phyloP scores from a whole-genome alignment of 2,329 filamentous ascomycete genomes.

The Botrytis deweyae region DNA sequence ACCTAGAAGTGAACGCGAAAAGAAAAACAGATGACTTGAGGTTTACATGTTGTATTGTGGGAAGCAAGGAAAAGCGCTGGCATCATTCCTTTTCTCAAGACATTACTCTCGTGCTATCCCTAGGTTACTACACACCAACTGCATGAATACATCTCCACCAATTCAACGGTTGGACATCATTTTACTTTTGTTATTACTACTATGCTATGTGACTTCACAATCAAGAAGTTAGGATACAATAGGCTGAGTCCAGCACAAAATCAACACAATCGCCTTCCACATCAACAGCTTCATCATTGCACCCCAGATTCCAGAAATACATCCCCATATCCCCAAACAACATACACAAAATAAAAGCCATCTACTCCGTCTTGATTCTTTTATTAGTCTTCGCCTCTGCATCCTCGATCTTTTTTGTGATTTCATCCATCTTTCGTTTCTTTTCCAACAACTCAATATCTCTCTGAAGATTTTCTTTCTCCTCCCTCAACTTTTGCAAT shows the following conservation, averaged over 20 bases:
- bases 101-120: background rate
- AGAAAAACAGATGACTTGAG: background rate
- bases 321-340: background rate
- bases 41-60: background rate
- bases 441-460: background rate
- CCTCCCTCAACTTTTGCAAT: background rate
- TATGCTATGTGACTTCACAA: background rate
- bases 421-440: background rate
- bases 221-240: rapidly evolving
- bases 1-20: background rate
- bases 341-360: background rate
- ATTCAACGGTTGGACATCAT: too few relatives aligned
- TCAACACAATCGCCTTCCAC: background rate
- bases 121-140: too few relatives aligned
- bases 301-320: too few relatives aligned
- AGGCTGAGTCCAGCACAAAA: background rate
- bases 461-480: background rate
- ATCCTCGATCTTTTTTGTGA: background rate
- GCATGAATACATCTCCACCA: too few relatives aligned
- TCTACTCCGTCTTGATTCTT: background rate
- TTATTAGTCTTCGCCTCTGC: background rate
- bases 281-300: background rate
- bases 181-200: background rate
- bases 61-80: background rate
- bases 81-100: background rate